Evolutionary conservation across 2,329 filamentous ascomycete genomes (phyloP).

Genomic region (Aspergillus novofumigatus): DNA sequence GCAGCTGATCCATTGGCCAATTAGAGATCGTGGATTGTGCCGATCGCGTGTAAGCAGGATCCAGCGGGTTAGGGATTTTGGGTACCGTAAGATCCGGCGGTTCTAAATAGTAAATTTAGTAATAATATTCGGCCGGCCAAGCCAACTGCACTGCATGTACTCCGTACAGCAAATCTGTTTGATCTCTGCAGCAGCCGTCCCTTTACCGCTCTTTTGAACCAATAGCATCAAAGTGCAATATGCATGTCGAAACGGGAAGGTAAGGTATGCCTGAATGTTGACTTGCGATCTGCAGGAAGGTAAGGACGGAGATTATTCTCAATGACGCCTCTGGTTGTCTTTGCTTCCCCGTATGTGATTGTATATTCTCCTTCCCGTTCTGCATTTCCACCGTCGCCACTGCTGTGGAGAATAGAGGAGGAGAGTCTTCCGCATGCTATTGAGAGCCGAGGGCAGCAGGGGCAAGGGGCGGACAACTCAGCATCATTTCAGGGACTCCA

Average conservation of each 20-base stretch:
- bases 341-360: too few species aligned
- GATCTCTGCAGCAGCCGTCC: conserved; percentile 8
- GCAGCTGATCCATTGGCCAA: conserved; percentile 13
- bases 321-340: neutral
- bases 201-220: conserved; percentile 10
- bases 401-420: neutral
- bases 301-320: neutral
- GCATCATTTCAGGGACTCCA: neutral
- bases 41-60: neutral
- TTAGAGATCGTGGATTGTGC: neutral
- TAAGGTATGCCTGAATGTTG: neutral
- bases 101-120: too few species aligned
- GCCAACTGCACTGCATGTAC: neutral
- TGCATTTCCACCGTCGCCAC: neutral
- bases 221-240: conserved; percentile 4
- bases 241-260: conserved; percentile 1
- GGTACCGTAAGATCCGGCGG: neutral
- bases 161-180: neutral
- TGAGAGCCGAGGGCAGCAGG: neutral
- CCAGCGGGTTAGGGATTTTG: neutral
- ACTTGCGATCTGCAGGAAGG: neutral
- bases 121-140: neutral
- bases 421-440: neutral
- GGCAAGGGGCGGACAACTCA: too few species aligned
- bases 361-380: neutral